These are phyloP conservation scores for Ustilago curta DNA, from an alignment of 1,284 basidiomycete species.

Conservation along the genomic window DNA sequence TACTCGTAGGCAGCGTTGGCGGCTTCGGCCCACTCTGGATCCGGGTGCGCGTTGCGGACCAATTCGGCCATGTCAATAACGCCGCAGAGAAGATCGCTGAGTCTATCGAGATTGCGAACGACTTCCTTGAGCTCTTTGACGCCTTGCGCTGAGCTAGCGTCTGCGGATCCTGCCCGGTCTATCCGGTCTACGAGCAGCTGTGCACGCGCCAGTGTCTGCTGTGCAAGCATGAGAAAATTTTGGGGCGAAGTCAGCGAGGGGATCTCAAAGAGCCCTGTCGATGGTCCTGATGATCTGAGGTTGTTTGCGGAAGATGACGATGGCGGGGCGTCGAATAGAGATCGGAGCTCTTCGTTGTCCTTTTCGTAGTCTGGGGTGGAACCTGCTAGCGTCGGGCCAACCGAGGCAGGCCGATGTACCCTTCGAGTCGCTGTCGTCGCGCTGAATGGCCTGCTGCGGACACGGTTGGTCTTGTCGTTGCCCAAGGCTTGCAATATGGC, in stretches of 20 bases:
- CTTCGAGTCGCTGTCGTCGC: conserved; percentile 4
- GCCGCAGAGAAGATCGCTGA: conserved; percentile 93
- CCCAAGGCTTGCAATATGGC: too few relatives aligned
- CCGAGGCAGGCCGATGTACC: conserved; percentile 20
- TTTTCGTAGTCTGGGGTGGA: conserved; percentile 36
- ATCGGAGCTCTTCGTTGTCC: conserved; percentile 46
- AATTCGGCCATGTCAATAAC: conserved; percentile 97
- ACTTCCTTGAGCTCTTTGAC: conserved; percentile 56
- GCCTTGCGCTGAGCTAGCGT: conserved; percentile 22
- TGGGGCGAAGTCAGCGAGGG: conserved; percentile 56
- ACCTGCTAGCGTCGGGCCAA: conserved; percentile 7
- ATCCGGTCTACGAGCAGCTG: conserved; percentile 66
- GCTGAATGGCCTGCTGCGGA: conserved; percentile 13
- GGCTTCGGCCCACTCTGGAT: conserved; percentile 81
- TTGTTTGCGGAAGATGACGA: conserved; percentile 39
- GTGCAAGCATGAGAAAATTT: conserved; percentile 57
- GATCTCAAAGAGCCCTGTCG: conserved; percentile 61
- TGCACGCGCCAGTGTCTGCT: conserved; percentile 61
- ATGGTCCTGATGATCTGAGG: conserved; percentile 20
- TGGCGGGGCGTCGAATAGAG: conserved; percentile 53
- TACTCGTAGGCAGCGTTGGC: conserved; percentile 90
- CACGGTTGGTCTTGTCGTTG: neutral
- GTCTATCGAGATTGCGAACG: conserved; percentile 77
- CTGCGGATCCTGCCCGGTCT: conserved; percentile 43
- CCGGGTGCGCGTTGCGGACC: conserved; percentile 91